phyloP scores from a whole-genome alignment of 179 eudicot species.

The Spergularia azorica region DNA sequence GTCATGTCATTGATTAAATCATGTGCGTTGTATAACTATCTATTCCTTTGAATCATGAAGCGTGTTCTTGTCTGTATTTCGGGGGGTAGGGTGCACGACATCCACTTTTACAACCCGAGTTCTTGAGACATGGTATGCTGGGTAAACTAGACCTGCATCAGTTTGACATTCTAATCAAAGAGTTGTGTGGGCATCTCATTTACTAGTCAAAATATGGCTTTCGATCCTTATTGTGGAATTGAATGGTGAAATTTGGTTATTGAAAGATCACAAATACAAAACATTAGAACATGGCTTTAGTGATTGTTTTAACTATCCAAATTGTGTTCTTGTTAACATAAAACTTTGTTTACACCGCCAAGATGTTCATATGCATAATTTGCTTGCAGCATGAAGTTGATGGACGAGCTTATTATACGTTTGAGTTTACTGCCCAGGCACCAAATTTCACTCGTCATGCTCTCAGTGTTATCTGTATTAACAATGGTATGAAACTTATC shows the following conservation, averaged over 20 bases:
- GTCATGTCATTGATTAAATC: too few relatives aligned
- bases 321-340: too few relatives aligned
- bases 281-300: too few relatives aligned
- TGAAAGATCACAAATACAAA: too few relatives aligned
- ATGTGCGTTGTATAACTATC: too few relatives aligned
- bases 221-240: neutral
- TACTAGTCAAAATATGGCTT: neutral
- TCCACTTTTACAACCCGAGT: neutral
- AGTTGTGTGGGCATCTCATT: neutral
- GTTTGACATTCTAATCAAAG: constrained; percentile 4
- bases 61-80: too few relatives aligned
- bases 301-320: too few relatives aligned
- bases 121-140: neutral
- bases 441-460: constrained; percentile 94
- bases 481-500: constrained; percentile 67
- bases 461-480: constrained; percentile 73
- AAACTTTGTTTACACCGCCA: neutral
- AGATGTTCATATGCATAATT: neutral
- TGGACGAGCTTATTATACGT: constrained; percentile 82
- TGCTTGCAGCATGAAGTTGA: constrained; percentile 76
- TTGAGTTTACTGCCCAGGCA: constrained; percentile 87
- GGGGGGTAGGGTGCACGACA: neutral
- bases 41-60: too few relatives aligned
- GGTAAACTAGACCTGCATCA: neutral
- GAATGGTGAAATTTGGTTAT: neutral